Conservation (phyloP, 176 grass and related monocot genomes). For the Eragrostis curvula region DNA sequence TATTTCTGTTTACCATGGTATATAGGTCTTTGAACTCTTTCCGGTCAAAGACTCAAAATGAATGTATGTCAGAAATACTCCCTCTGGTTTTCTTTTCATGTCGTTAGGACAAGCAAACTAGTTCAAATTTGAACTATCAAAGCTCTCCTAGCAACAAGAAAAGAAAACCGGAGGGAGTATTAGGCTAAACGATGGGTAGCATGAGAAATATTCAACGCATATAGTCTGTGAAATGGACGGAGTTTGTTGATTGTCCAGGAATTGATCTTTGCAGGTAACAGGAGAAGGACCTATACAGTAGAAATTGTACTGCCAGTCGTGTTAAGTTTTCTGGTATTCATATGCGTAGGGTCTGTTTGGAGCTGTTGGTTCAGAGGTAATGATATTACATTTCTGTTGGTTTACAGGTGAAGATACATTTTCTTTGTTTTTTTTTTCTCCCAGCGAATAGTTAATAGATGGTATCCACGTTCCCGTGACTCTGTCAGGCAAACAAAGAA, state of each 20-base stretch:
- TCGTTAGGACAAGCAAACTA: too few relatives aligned
- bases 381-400: not conserved
- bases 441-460: not conserved
- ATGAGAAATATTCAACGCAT: not conserved
- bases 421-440: not conserved
- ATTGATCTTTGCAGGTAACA: constrained; percentile 37
- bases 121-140: too few relatives aligned
- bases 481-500: constrained; percentile 22
- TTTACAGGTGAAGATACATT: constrained; percentile 34
- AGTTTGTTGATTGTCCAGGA: constrained; percentile 12
- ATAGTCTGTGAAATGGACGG: not conserved
- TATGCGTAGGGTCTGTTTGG: constrained; percentile 36
- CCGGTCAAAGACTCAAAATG: too few relatives aligned
- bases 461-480: not conserved
- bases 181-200: not conserved
- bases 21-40: too few relatives aligned
- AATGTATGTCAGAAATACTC: too few relatives aligned
- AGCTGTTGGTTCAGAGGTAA: constrained; percentile 34
- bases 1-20: not conserved
- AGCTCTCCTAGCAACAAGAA: too few relatives aligned
- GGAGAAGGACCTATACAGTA: not conserved
- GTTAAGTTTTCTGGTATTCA: constrained; percentile 19
- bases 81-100: too few relatives aligned
- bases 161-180: not conserved
- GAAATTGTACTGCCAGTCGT: constrained; percentile 26